These are phyloP conservation scores for Apiotrichum laibachii DNA, from an alignment of 1,284 basidiomycete genomes.

Conservation along the genomic window DNA sequence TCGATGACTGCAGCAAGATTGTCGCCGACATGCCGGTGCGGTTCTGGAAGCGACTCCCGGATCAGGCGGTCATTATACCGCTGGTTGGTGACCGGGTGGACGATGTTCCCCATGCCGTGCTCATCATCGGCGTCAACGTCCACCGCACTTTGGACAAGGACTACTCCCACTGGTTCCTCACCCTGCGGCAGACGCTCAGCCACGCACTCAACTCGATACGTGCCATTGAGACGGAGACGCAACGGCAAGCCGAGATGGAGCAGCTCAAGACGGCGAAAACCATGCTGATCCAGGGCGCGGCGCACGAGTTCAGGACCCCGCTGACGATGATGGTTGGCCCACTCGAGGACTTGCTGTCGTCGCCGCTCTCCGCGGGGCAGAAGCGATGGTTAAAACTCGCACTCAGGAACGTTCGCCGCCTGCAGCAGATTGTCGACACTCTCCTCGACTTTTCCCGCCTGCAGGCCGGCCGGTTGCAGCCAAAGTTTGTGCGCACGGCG, in stretches of 20 bases:
- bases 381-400: conserved; percentile 34
- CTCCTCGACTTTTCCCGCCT: conserved; percentile 49
- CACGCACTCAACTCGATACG: conserved; percentile 39
- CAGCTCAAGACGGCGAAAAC: conserved; percentile 50
- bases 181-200: conserved; percentile 38
- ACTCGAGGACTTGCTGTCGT: conserved; percentile 34
- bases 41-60: conserved; percentile 10
- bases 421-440: conserved; percentile 44
- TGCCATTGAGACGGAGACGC: conserved; percentile 43
- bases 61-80: too few relatives aligned
- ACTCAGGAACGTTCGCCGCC: conserved; percentile 39
- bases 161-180: conserved; percentile 42
- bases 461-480: conserved; percentile 46
- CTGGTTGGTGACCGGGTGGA: conserved; percentile 31
- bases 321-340: conserved; percentile 44
- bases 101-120: conserved; percentile 40
- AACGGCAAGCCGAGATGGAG: conserved; percentile 41
- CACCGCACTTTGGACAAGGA: conserved; percentile 42
- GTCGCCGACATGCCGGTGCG: conserved; percentile 40
- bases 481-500: conserved; percentile 44
- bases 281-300: conserved; percentile 21
- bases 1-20: conserved; percentile 41
- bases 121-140: conserved; percentile 51
- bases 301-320: conserved; percentile 49
- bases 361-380: conserved; percentile 25